A percentile compares a stretch with the other conserved stretches of the same genome.
Conservation (phyloP, 306 rosid genomes). For the Alnus rubra region DNA sequence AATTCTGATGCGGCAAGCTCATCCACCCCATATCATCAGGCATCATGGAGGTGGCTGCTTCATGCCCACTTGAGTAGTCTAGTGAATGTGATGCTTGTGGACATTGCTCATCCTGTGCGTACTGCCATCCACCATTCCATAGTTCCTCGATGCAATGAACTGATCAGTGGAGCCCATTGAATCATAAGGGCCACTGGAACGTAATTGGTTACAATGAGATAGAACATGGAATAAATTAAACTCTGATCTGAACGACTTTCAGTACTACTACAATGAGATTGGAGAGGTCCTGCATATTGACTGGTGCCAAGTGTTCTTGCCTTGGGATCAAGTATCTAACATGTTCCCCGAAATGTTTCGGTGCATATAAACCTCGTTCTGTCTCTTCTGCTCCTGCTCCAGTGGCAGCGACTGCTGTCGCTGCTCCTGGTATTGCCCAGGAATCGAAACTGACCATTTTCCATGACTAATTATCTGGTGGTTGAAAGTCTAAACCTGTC, state of each 20-base stretch:
- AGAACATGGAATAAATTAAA: slow-evolving; percentile 61
- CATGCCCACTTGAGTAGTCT: slow-evolving; percentile 75
- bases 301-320: slow-evolving; percentile 50
- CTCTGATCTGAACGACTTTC: slow-evolving; percentile 67
- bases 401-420: slow-evolving; percentile 54
- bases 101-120: slow-evolving; percentile 51
- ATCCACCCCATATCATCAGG: slow-evolving; percentile 76
- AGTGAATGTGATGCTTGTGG: slow-evolving; percentile 67
- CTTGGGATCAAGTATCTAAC: slow-evolving; percentile 52
- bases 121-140: slow-evolving; percentile 53
- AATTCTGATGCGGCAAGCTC: slow-evolving; percentile 68
- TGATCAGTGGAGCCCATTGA: slow-evolving; percentile 56
- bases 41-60: slow-evolving; percentile 53
- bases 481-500: slow-evolving; percentile 51
- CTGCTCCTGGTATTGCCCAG: slow-evolving; percentile 68
- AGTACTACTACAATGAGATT: slow-evolving; percentile 47
- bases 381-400: slow-evolving; percentile 61
- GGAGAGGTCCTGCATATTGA: slow-evolving; percentile 63
- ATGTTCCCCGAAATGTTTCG: slow-evolving; percentile 50
- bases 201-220: slow-evolving; percentile 72
- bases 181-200: slow-evolving; percentile 52
- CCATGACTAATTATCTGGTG: slow-evolving; percentile 51
- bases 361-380: slow-evolving; percentile 52
- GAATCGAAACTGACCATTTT: slow-evolving; percentile 46
- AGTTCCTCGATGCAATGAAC: slow-evolving; percentile 59